Evolutionary conservation across 345 rosid genomes (phyloP).

Genomic region (Populus simonii): DNA sequence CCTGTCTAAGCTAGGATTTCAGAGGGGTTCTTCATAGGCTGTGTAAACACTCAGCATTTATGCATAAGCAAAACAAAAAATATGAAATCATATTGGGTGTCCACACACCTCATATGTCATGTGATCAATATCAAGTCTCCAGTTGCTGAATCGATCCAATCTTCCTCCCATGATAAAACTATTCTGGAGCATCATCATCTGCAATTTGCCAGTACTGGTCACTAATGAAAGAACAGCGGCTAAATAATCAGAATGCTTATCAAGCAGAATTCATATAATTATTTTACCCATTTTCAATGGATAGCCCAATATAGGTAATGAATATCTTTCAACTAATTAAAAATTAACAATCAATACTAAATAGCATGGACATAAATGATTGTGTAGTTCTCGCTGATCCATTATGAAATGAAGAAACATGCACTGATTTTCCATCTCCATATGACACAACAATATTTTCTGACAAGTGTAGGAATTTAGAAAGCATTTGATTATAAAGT

Average conservation of each 20-base stretch:
- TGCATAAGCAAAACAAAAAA: background rate
- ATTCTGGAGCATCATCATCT: slow-evolving; percentile 51
- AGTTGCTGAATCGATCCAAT: slow-evolving; percentile 42
- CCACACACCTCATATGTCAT: slow-evolving; percentile 56
- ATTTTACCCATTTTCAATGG: background rate
- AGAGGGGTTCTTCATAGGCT: background rate
- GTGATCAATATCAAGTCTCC: slow-evolving; percentile 59
- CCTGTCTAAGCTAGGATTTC: background rate
- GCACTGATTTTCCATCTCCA: background rate
- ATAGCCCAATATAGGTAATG: background rate
- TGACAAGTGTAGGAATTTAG: background rate
- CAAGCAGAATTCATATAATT: background rate
- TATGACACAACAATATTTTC: background rate
- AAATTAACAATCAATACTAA: background rate
- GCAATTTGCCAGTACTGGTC: slow-evolving; percentile 11
- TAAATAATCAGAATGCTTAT: background rate
- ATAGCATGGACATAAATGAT: background rate
- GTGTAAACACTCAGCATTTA: background rate
- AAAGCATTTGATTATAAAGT: background rate
- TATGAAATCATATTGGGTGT: background rate
- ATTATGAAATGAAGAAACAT: background rate
- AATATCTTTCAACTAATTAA: background rate
- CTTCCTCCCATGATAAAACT: slow-evolving; percentile 51
- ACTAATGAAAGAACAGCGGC: background rate
- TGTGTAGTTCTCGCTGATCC: background rate